Evolutionary conservation across 2,329 filamentous ascomycete species (phyloP).

Genomic region (Paraphaeosphaeria sporulosa): DNA sequence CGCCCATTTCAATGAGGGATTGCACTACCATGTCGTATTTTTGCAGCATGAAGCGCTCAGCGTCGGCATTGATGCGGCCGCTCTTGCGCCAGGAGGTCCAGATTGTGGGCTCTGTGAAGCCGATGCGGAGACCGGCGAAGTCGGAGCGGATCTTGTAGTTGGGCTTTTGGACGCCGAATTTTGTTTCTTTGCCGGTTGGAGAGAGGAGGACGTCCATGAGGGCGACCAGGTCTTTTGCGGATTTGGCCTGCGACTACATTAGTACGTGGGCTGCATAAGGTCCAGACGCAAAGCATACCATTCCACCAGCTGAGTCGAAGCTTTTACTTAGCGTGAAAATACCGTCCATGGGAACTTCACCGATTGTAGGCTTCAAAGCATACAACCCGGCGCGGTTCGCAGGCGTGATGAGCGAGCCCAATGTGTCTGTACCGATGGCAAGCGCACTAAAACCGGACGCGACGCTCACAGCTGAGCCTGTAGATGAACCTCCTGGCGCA

Average conservation of each 20-base stretch:
- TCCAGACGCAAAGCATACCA: slow-evolving; percentile 28
- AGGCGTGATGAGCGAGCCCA: slow-evolving; percentile 50
- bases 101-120: slow-evolving; percentile 46
- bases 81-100: slow-evolving; percentile 46
- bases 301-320: slow-evolving; percentile 45
- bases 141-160: slow-evolving; percentile 43
- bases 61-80: slow-evolving; percentile 44
- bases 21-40: slow-evolving; percentile 47
- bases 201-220: slow-evolving; percentile 45
- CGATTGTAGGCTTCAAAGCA: slow-evolving; percentile 49
- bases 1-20: slow-evolving; percentile 46
- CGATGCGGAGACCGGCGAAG: slow-evolving; percentile 42
- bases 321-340: slow-evolving; percentile 45
- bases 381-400: slow-evolving; percentile 51
- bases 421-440: slow-evolving; percentile 50
- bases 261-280: neutral
- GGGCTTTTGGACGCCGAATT: slow-evolving; percentile 28
- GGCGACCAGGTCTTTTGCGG: slow-evolving; percentile 45
- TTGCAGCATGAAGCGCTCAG: slow-evolving; percentile 47
- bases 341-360: slow-evolving; percentile 46
- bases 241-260: slow-evolving; percentile 35
- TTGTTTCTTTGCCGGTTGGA: slow-evolving; percentile 37
- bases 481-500: slow-evolving; percentile 46
- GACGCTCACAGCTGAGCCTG: slow-evolving; percentile 50
- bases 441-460: slow-evolving; percentile 52